phyloP scores from a whole-genome alignment of 2,329 filamentous ascomycete species.

The Penicillium sp. region DNA sequence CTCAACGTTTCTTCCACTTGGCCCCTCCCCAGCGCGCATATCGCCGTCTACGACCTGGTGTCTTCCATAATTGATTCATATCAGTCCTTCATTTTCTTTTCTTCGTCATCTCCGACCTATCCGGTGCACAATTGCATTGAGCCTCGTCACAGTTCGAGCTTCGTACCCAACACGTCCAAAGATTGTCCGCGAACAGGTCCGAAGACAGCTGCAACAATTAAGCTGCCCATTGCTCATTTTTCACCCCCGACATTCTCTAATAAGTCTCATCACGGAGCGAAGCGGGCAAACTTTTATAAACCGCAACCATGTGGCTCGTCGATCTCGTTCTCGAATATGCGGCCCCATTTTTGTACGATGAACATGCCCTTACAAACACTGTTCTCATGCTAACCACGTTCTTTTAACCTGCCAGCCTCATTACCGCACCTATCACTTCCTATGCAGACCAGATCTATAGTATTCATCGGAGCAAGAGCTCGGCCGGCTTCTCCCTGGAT shows the following conservation, averaged over 20 bases:
- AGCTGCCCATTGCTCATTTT: not conserved
- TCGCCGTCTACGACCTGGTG: not conserved
- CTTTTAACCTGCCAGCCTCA: conserved; percentile 42
- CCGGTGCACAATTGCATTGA: not conserved
- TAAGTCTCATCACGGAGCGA: not conserved
- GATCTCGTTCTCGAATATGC: conserved; percentile 42
- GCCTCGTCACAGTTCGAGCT: not conserved
- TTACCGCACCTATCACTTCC: conserved; percentile 60
- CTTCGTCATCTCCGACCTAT: not conserved
- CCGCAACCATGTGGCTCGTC: conserved; percentile 35
- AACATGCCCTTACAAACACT: conserved; percentile 1
- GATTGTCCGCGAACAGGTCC: not conserved
- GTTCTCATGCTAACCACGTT: not conserved
- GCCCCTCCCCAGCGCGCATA: not conserved
- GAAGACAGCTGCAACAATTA: not conserved
- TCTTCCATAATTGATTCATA: not conserved
- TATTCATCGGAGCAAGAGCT: conserved; percentile 57
- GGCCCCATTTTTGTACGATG: conserved; percentile 46
- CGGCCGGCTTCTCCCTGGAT: conserved; percentile 62
- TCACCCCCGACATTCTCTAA: not conserved
- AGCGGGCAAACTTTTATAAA: not conserved
- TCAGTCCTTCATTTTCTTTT: not conserved
- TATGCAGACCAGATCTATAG: conserved; percentile 65
- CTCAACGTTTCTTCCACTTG: not conserved
- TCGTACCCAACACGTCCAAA: not conserved